Evolutionary conservation across 306 rosid genomes (phyloP), one percentile per base, ranked within the genome.

Genomic region (Quercus aquifolioides): DNA sequence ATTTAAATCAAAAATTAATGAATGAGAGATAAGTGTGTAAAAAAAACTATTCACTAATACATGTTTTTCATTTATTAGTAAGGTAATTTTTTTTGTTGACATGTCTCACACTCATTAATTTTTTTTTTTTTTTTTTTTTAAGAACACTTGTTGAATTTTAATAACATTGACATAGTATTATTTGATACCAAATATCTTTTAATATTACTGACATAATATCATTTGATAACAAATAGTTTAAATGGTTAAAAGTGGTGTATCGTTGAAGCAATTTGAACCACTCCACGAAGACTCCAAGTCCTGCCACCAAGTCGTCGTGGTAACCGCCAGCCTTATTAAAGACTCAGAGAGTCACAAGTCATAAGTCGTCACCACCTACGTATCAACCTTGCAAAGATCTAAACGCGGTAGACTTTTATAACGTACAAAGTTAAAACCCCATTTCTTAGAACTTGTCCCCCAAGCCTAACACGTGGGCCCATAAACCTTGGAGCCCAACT

Each of bases 281-380:
- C 12, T 41, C 46, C 8, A 41, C 12, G 46, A 41, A 2, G 3
- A 41, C 46, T 7, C 12, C 46, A 41, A 35, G 41, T 35, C 41
- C 41, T 5, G 41, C 8, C 7, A 33, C 38, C 6, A 33, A 38
- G 43, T 38, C 43, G 10, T 10, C 43, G 10, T 38, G 10, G 11
- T 7, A 7, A 7, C 11, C 46, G 11, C 10, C 3, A 2, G 43
- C 43, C 10, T 38, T 38, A 38, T 38, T 38, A 11, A 46, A 46
- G 54, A 46, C 54, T 9, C 3, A 9, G 1, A 10, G 49, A 6
- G 74, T 55, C 81, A 55, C 0, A 15, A 55, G 57, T 8, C 9
- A 6, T 5, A 58, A 18, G 10, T 67, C 54, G 81, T 77, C 81
- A 82, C 18, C 28, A 38, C 78, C 6, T 64, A 41, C 81, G 85